Evolutionary conservation across 371 early-diverging fungal species (phyloP).

Genomic region (Mucor circinelloides): DNA sequence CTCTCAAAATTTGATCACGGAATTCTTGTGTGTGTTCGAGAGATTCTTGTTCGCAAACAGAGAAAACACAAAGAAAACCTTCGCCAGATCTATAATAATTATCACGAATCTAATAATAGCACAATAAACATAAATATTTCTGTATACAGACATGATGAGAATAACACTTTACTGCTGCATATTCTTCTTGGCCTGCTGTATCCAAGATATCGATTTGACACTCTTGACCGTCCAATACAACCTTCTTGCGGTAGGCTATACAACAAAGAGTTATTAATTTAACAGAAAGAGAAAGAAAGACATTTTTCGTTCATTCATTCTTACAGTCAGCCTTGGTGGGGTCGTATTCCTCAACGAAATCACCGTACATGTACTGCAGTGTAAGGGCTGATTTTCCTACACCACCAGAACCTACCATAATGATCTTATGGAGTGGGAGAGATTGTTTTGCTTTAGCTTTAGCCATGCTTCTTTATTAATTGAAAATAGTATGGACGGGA

Average conservation of each 20-base stretch:
- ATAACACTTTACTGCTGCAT: constrained; percentile 61
- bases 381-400: constrained; percentile 95
- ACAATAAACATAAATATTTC: neutral
- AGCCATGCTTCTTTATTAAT: constrained; percentile 10
- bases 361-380: constrained; percentile 90
- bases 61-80: constrained; percentile 90
- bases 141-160: neutral
- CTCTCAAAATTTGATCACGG: constrained; percentile 87
- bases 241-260: constrained; percentile 71
- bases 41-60: constrained; percentile 80
- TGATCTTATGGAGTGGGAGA: constrained; percentile 83
- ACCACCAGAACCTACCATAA: constrained; percentile 94
- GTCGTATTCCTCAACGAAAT: constrained; percentile 95
- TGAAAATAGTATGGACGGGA: neutral
- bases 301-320: neutral
- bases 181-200: constrained; percentile 95
- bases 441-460: constrained; percentile 59
- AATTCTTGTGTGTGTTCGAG: constrained; percentile 86
- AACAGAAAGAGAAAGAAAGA: neutral
- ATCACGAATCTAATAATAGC: constrained; percentile 73
- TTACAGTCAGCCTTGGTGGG: constrained; percentile 93
- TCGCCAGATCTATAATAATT: constrained; percentile 92
- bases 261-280: neutral
- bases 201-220: constrained; percentile 92
- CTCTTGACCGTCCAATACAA: constrained; percentile 68